phyloP scores from a whole-genome alignment of 139 green algal genomes.

The Chloropicon primus region DNA sequence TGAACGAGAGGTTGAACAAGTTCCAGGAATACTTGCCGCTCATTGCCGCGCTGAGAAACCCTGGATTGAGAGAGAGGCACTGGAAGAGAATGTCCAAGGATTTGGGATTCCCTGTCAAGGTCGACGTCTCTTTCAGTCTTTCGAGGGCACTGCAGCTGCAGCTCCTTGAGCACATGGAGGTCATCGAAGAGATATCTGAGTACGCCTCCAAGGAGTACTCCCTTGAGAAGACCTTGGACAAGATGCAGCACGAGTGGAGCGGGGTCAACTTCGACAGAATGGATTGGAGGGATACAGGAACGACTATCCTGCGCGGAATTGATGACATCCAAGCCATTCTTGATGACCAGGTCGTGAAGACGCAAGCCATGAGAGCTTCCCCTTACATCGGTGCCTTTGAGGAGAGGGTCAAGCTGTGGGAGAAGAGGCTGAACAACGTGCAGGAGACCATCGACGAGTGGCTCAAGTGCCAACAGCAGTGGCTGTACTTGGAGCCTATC shows the following conservation, averaged over 20 bases:
- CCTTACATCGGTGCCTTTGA: constrained; percentile 60
- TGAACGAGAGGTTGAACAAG: constrained; percentile 35
- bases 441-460: constrained; percentile 65
- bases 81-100: constrained; percentile 41
- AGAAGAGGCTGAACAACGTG: constrained; percentile 28
- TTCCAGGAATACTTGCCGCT: constrained; percentile 42
- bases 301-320: constrained; percentile 25
- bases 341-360: constrained; percentile 31
- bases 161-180: constrained; percentile 36
- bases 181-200: constrained; percentile 56
- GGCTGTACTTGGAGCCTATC: constrained; percentile 74
- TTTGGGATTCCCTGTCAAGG: constrained; percentile 43
- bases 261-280: constrained; percentile 49
- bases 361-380: constrained; percentile 57
- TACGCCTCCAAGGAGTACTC: constrained; percentile 41
- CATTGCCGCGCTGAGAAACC: constrained; percentile 32
- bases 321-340: constrained; percentile 26
- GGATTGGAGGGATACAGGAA: constrained; percentile 58
- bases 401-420: constrained; percentile 31
- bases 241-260: constrained; percentile 63
- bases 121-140: constrained; percentile 47
- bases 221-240: constrained; percentile 57
- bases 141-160: constrained; percentile 44
- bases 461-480: constrained; percentile 56
- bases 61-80: constrained; percentile 29